Evolutionary conservation across 1,284 basidiomycete genomes (phyloP).

Genomic region (Fomitopsis betulina): DNA sequence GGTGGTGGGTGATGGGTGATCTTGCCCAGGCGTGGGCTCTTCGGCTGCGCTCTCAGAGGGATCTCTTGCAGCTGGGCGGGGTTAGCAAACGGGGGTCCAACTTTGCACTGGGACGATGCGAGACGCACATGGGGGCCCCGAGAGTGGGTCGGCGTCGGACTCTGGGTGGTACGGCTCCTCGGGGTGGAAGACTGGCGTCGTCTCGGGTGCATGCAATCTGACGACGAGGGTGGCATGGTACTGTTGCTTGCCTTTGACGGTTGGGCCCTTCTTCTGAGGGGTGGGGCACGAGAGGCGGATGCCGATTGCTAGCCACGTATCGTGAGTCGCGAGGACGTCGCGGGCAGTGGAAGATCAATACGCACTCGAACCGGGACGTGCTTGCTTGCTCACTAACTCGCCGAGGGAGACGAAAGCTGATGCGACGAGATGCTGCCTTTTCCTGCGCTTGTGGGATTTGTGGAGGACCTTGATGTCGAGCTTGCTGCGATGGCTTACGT

Average conservation of each 20-base stretch:
- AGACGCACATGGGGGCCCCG: constrained; percentile 1
- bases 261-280: constrained; percentile 25
- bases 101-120: too few relatives aligned
- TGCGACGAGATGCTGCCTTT: constrained; percentile 49
- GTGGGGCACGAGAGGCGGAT: constrained; percentile 24
- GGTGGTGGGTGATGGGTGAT: neutral
- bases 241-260: constrained; percentile 19
- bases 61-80: neutral
- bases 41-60: neutral
- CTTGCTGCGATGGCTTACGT: constrained; percentile 32
- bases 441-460: constrained; percentile 44
- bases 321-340: neutral
- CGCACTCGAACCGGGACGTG: constrained; percentile 11
- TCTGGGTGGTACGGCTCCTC: constrained; percentile 3
- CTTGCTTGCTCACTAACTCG: constrained; percentile 47
- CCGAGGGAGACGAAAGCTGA: constrained; percentile 41
- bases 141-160: constrained; percentile 1
- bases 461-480: constrained; percentile 53
- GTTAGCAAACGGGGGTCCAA: neutral
- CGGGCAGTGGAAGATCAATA: neutral
- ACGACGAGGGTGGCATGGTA: constrained; percentile 24
- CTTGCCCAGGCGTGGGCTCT: neutral
- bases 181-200: constrained; percentile 5
- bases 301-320: constrained; percentile 19
- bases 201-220: constrained; percentile 17